Percentiles rank a stretch among this genome's conserved stretches.
phyloP scores from a whole-genome alignment of 805 yeast genomes.

The Yarrowia sp. region DNA sequence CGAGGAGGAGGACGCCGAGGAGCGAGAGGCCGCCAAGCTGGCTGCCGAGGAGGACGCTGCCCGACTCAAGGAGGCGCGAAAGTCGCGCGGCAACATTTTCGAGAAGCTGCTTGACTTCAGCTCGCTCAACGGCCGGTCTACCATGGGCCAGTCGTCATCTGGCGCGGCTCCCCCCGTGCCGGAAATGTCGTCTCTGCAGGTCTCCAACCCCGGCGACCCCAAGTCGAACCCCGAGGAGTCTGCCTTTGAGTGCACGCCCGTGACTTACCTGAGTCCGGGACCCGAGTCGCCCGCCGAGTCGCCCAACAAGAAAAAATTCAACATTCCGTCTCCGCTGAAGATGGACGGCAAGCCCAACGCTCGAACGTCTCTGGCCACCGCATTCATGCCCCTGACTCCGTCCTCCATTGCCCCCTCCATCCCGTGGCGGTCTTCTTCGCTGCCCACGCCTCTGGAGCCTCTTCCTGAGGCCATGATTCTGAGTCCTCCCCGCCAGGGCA shows the following conservation, averaged over 20 bases:
- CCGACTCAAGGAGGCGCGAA: slow-evolving; percentile 16
- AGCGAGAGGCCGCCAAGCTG: background rate
- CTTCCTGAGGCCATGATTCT: slow-evolving; percentile 23
- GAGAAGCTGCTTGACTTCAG: slow-evolving; percentile 13
- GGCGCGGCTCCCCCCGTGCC: background rate
- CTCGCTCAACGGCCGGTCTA: slow-evolving; percentile 1
- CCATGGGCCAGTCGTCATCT: background rate
- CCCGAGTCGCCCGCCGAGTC: slow-evolving; percentile 14
- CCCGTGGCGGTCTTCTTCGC: slow-evolving; percentile 6
- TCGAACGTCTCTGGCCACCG: slow-evolving; percentile 24
- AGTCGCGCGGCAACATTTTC: slow-evolving; percentile 11
- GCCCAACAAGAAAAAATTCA: slow-evolving; percentile 6
- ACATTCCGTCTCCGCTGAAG: slow-evolving; percentile 8
- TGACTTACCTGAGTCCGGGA: slow-evolving; percentile 3
- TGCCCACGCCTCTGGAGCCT: slow-evolving; percentile 22
- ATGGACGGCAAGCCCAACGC: slow-evolving; percentile 24
- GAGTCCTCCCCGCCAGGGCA: background rate
- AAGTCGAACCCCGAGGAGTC: background rate
- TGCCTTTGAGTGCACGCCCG: background rate
- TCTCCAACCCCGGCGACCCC: background rate
- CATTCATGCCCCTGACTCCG: slow-evolving; percentile 17
- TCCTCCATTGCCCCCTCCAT: slow-evolving; percentile 1
- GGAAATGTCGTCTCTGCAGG: background rate
- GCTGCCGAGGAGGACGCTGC: slow-evolving; percentile 14
- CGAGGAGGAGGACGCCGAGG: slow-evolving; percentile 11